phyloP scores from a whole-genome alignment of 306 rosid genomes.

The Vigna reflexopilosa region DNA sequence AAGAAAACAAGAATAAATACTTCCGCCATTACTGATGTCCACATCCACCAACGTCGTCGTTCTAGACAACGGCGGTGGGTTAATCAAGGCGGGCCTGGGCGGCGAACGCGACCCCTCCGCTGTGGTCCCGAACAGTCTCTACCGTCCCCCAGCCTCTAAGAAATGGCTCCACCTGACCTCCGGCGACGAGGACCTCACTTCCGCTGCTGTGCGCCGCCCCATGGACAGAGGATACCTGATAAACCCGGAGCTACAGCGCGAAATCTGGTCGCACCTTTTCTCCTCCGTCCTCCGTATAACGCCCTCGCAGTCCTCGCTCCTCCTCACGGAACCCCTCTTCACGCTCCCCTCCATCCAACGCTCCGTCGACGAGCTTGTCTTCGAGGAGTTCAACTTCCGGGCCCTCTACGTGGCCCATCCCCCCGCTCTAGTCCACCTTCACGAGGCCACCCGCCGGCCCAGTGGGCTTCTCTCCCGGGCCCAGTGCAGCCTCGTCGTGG shows the following conservation, averaged over 20 bases:
- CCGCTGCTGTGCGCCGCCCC: constrained; percentile 93
- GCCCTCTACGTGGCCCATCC: constrained; percentile 77
- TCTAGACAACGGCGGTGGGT: constrained; percentile 94
- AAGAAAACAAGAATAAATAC: too few relatives aligned
- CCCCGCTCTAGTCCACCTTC: constrained; percentile 78
- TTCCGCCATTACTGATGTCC: constrained; percentile 35
- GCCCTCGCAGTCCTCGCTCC: constrained; percentile 75
- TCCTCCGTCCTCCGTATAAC: constrained; percentile 65
- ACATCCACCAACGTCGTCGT: constrained; percentile 66
- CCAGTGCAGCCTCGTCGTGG: constrained; percentile 91
- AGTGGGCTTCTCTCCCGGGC: constrained; percentile 67
- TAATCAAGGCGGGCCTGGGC: constrained; percentile 81
- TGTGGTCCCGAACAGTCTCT: constrained; percentile 80
- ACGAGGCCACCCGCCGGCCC: constrained; percentile 78
- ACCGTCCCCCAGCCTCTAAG: constrained; percentile 72
- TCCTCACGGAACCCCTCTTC: constrained; percentile 89
- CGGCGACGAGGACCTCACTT: constrained; percentile 74
- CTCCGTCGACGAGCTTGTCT: constrained; percentile 81
- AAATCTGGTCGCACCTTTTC: constrained; percentile 92
- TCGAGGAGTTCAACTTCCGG: constrained; percentile 84
- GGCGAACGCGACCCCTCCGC: constrained; percentile 80
- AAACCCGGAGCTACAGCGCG: constrained; percentile 92
- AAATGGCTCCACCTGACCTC: constrained; percentile 86
- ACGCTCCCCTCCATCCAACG: constrained; percentile 84
- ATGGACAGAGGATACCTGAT: constrained; percentile 89